Evolutionary conservation across 2,329 filamentous ascomycete genomes (phyloP).

Genomic region (Davidsoniella virescens): DNA sequence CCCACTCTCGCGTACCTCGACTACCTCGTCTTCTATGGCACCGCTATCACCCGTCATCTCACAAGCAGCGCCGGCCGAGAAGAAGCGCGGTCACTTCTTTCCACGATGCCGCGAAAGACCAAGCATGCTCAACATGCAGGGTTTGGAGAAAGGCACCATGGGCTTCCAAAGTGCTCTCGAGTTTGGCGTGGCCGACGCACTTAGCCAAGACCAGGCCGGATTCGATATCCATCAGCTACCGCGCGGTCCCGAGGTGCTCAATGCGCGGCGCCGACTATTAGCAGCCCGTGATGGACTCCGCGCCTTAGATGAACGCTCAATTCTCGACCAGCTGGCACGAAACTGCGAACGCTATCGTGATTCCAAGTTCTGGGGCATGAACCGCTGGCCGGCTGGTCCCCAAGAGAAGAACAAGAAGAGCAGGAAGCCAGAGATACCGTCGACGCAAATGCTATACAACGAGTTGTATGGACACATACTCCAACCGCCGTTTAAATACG

Average conservation of each 20-base stretch:
- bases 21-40: conserved; percentile 22
- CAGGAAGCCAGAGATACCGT: background rate
- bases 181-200: conserved; percentile 44
- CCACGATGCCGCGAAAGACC: conserved; percentile 45
- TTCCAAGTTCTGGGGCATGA: conserved; percentile 30
- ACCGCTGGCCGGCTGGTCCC: conserved; percentile 20
- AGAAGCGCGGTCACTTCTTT: conserved; percentile 39
- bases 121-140: conserved; percentile 58
- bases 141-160: conserved; percentile 53
- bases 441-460: conserved; percentile 37
- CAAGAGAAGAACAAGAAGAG: conserved; percentile 1
- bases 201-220: conserved; percentile 45
- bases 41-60: conserved; percentile 15
- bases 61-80: conserved; percentile 21
- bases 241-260: conserved; percentile 37
- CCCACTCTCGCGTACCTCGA: conserved; percentile 10
- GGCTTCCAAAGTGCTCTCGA: conserved; percentile 55
- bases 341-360: conserved; percentile 39
- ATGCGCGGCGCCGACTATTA: conserved; percentile 41
- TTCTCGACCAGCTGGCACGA: conserved; percentile 42
- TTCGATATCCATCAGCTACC: conserved; percentile 37
- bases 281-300: conserved; percentile 36
- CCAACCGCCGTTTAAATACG: conserved; percentile 37
- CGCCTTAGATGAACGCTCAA: conserved; percentile 37
- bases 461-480: conserved; percentile 45